These are phyloP conservation scores for Hypoxylon trugodes DNA, from an alignment of 495 filamentous ascomycete species.

Conservation along the genomic window DNA sequence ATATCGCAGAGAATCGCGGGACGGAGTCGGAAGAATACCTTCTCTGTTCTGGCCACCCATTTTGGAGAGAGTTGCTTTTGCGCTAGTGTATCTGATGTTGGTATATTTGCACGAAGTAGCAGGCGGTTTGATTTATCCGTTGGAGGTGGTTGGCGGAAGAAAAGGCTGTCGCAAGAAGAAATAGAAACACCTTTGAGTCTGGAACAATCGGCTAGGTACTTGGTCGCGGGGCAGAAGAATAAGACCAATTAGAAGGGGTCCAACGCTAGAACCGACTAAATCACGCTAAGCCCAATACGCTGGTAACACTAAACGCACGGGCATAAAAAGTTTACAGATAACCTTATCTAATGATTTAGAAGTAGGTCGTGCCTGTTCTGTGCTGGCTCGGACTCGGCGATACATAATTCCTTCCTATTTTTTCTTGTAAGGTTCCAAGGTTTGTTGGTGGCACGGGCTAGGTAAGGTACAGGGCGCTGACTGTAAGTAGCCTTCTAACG, in stretches of 20 bases:
- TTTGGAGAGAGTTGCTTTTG: slow-evolving; percentile 32
- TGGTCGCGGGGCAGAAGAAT: slow-evolving; percentile 23
- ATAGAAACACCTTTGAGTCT: slow-evolving; percentile 12
- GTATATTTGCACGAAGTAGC: slow-evolving; percentile 9
- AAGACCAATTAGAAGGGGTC: slow-evolving; percentile 13
- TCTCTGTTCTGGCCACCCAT: slow-evolving; percentile 78
- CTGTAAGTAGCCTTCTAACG: slow-evolving; percentile 15
- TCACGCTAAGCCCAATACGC: not conserved
- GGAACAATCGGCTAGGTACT: slow-evolving; percentile 19
- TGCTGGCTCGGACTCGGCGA: slow-evolving; percentile 17
- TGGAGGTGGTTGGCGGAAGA: slow-evolving; percentile 17
- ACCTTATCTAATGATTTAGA: no score
- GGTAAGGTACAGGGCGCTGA: no score
- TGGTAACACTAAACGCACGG: not conserved
- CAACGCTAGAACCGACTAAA: slow-evolving; percentile 2
- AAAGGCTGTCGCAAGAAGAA: slow-evolving; percentile 18
- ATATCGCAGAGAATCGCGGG: not conserved
- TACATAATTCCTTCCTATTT: slow-evolving; percentile 27
- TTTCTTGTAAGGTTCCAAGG: not conserved
- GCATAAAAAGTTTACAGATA: no score
- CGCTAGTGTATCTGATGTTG: not conserved
- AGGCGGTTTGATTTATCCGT: slow-evolving; percentile 21
- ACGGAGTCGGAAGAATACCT: slow-evolving; percentile 49
- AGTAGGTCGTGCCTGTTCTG: not conserved
- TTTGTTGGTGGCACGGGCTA: slow-evolving; percentile 12